Percentiles rank a stretch among this genome's conserved stretches.
phyloP scores from a whole-genome alignment of 345 rosid genomes.

The Eucalyptus curtisii region DNA sequence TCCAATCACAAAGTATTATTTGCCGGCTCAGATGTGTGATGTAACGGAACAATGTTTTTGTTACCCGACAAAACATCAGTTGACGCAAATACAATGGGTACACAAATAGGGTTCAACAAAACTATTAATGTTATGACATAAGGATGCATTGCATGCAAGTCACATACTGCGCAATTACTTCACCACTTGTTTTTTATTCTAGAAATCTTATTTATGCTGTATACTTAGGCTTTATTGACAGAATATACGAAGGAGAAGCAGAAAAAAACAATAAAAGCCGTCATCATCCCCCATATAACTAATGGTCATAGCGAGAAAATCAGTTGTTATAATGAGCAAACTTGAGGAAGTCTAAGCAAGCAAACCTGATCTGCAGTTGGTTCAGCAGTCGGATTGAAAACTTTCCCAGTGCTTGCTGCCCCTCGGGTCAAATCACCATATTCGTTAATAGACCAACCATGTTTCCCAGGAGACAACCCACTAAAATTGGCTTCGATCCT shows the following conservation, averaged over 20 bases:
- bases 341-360: not conserved
- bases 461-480: constrained; percentile 73
- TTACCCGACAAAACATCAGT: not conserved
- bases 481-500: constrained; percentile 82
- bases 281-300: not conserved
- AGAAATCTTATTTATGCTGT: not conserved
- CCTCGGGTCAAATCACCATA: constrained; percentile 88
- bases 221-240: not conserved
- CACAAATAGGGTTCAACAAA: not conserved
- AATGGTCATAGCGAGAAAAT: not conserved
- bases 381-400: constrained; percentile 40
- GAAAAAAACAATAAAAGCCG: not conserved
- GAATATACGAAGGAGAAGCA: not conserved
- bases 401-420: constrained; percentile 76
- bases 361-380: constrained; percentile 39
- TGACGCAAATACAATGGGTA: not conserved
- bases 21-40: not conserved
- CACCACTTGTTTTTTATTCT: not conserved
- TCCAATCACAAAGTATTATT: not conserved
- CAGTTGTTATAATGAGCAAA: not conserved
- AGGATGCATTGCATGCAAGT: not conserved
- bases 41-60: not conserved
- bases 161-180: not conserved
- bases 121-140: not conserved
- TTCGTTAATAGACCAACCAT: constrained; percentile 87